These are phyloP conservation scores for Kingdonia uniflora DNA, from an alignment of 164 flowering plant genomes.

Conservation along the genomic window DNA sequence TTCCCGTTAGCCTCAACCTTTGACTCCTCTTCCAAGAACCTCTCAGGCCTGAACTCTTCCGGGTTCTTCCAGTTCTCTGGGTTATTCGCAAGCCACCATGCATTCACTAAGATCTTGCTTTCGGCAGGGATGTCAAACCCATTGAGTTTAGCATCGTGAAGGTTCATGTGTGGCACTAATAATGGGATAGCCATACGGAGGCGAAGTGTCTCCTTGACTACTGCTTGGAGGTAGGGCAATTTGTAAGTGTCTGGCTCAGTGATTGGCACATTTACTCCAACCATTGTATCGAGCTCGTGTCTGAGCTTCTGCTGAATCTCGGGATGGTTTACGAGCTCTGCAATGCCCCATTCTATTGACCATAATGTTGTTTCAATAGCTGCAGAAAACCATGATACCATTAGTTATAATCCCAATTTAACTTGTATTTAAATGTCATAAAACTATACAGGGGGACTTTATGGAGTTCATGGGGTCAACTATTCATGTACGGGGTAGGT, in stretches of 20 bases:
- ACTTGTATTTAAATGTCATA: too few relatives aligned
- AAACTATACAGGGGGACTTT: too few relatives aligned
- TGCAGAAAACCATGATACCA: constrained; percentile 14
- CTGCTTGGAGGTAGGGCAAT: constrained; percentile 83
- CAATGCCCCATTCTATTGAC: constrained; percentile 91
- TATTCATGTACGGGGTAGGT: too few relatives aligned
- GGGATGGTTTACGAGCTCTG: constrained; percentile 89
- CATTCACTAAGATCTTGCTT: constrained; percentile 88
- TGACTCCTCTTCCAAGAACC: constrained; percentile 76
- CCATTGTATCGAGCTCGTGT: constrained; percentile 47
- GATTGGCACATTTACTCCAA: constrained; percentile 52
- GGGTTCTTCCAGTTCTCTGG: constrained; percentile 70
- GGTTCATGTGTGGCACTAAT: constrained; percentile 95
- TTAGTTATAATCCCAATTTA: too few relatives aligned
- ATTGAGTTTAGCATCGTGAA: constrained; percentile 69
- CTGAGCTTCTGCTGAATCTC: constrained; percentile 61
- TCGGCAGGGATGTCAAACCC: constrained; percentile 87
- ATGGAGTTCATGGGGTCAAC: too few relatives aligned
- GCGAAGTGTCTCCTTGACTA: constrained; percentile 75
- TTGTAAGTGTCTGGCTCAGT: constrained; percentile 67
- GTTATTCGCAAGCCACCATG: constrained; percentile 90
- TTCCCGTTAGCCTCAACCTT: constrained; percentile 85
- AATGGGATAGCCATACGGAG: constrained; percentile 88
- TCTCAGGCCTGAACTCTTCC: constrained; percentile 74
- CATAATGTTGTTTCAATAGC: constrained; percentile 88